A percentile compares a stretch with the other conserved stretches of the same genome.
phyloP scores from a whole-genome alignment of 305 asterid genomes.

The Nicotiana rustica region DNA sequence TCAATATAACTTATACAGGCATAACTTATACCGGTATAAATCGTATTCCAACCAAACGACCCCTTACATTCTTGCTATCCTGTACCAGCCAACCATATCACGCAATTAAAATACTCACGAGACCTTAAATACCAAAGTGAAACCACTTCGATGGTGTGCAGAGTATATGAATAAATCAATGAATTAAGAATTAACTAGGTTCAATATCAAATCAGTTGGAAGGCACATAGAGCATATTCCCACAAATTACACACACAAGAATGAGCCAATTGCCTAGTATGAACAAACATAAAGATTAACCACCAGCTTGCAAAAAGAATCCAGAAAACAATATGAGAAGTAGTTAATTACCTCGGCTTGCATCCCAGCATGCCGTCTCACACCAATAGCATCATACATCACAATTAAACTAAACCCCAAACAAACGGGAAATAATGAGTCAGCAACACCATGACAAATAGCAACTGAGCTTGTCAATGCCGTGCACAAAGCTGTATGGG shows the following conservation, averaged over 20 bases:
- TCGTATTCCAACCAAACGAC: no score
- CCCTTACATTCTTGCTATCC: slow-evolving; percentile 9
- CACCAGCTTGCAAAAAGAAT: background rate
- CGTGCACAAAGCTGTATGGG: slow-evolving; percentile 88
- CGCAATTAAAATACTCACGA: background rate
- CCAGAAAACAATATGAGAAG: background rate
- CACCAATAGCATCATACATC: slow-evolving; percentile 93
- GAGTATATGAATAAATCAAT: background rate
- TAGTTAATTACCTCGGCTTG: slow-evolving; percentile 71
- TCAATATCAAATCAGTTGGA: background rate
- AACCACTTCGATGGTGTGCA: background rate
- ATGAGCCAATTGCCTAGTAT: background rate
- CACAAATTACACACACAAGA: background rate
- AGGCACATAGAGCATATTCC: background rate
- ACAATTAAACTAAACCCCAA: slow-evolving; percentile 86
- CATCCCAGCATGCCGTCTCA: slow-evolving; percentile 90
- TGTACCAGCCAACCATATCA: background rate
- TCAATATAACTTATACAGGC: no score
- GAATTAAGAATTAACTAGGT: background rate
- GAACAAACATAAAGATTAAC: background rate
- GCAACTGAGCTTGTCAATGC: slow-evolving; percentile 91
- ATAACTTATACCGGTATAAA: no score
- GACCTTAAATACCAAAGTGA: slow-evolving; percentile 7
- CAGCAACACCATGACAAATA: slow-evolving; percentile 88
- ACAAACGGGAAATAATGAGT: slow-evolving; percentile 89